Conservation (phyloP, 306 rosid species). For the Cucurbita maxima region DNA sequence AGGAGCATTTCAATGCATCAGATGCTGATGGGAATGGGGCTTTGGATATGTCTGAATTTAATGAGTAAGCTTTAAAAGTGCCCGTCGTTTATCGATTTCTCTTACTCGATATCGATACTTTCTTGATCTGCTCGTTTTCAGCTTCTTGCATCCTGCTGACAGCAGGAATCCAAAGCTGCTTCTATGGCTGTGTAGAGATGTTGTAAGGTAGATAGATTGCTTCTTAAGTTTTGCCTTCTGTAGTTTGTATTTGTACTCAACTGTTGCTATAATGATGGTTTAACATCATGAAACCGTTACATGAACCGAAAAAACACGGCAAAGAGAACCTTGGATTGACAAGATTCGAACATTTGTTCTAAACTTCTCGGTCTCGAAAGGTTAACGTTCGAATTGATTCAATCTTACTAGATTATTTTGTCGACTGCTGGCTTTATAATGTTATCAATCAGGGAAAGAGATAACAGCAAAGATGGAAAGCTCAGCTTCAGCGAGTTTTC, state of each 20-base stretch:
- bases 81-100: neutral
- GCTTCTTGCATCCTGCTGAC: conserved; percentile 90
- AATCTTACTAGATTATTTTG: neutral
- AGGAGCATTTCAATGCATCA: conserved; percentile 87
- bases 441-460: conserved; percentile 53
- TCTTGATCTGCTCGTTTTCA: neutral
- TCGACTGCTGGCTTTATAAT: conserved; percentile 10
- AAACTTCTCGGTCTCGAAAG: neutral
- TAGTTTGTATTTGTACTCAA: neutral
- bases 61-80: conserved; percentile 46
- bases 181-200: conserved; percentile 86
- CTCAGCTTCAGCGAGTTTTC: conserved; percentile 73
- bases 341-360: neutral
- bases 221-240: neutral
- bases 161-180: conserved; percentile 62
- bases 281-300: neutral
- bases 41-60: conserved; percentile 62
- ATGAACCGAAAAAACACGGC: neutral
- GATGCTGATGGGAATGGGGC: conserved; percentile 68
- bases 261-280: neutral
- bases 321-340: neutral
- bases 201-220: conserved; percentile 41
- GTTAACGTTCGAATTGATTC: neutral
- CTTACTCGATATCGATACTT: neutral
- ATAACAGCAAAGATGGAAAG: conserved; percentile 70